These are phyloP conservation scores for Arthonia radiata DNA, from an alignment of 495 filamentous ascomycete species.

Conservation along the genomic window DNA sequence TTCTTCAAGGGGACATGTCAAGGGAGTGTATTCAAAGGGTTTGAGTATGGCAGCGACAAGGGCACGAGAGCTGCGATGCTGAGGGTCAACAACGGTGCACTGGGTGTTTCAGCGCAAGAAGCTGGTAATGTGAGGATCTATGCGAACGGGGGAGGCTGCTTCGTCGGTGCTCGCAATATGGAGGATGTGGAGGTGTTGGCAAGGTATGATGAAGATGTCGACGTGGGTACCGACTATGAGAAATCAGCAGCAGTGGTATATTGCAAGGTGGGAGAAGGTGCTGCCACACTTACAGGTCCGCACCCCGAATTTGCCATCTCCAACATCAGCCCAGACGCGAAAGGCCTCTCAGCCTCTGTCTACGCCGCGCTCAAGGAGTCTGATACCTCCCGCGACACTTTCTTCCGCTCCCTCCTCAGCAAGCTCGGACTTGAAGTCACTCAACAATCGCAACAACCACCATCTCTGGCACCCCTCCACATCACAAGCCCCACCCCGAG, in stretches of 20 bases:
- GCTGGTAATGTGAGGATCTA: constrained; percentile 43
- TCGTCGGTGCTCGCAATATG: constrained; percentile 48
- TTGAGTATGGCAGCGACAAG: constrained; percentile 72
- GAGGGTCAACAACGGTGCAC: constrained; percentile 32
- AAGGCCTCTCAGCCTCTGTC: constrained; percentile 38
- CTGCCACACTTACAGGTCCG: constrained; percentile 57
- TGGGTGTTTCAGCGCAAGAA: constrained; percentile 24
- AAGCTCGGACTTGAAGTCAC: constrained; percentile 67
- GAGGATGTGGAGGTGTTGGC: constrained; percentile 58
- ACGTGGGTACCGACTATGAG: constrained; percentile 45
- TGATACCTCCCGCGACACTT: constrained; percentile 42
- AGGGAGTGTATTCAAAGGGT: constrained; percentile 71
- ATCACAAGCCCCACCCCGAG: constrained; percentile 42
- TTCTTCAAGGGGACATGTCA: constrained; percentile 78
- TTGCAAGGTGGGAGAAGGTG: constrained; percentile 66
- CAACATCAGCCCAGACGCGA: constrained; percentile 41
- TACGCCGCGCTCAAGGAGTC: constrained; percentile 45
- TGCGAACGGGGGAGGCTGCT: constrained; percentile 92
- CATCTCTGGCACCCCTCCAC: constrained; percentile 66
- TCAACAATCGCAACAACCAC: constrained; percentile 41
- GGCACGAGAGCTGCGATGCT: constrained; percentile 55
- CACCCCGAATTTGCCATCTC: constrained; percentile 62
- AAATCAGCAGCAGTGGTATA: constrained; percentile 59
- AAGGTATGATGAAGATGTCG: constrained; percentile 45
- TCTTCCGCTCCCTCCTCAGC: constrained; percentile 54